Conservation (phyloP, 345 rosid species). For the Sisymbrium altissimum region DNA sequence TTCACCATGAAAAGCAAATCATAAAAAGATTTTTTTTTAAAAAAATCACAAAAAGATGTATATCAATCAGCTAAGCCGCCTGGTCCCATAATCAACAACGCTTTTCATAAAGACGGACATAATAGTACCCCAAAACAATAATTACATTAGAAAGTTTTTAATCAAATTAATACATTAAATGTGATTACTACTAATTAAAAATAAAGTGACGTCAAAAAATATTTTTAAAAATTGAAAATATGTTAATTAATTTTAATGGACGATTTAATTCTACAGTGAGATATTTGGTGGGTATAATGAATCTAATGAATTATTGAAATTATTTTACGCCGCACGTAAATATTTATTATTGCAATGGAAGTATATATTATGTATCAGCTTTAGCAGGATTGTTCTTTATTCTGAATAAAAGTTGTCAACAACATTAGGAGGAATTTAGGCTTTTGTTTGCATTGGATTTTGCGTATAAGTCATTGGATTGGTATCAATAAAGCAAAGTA, state of each 20-base stretch:
- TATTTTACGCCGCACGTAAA: neutral
- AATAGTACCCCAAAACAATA: neutral
- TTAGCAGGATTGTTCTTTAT: neutral
- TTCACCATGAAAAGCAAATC: neutral
- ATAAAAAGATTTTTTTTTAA: neutral
- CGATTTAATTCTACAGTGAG: too few species aligned
- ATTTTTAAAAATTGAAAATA: too few species aligned
- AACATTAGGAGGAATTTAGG: neutral
- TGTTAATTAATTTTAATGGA: neutral
- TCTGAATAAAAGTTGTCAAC: neutral
- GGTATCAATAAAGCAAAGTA: neutral
- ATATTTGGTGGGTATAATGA: neutral
- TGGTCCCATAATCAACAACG: slow-evolving; percentile 14
- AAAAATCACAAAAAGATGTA: neutral
- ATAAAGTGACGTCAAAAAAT: too few species aligned
- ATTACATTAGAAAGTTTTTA: neutral
- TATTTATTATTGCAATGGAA: neutral
- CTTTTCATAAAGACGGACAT: neutral
- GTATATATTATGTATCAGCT: neutral
- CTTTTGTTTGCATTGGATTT: neutral
- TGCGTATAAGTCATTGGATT: neutral
- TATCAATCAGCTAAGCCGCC: slow-evolving; percentile 17
- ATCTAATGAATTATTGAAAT: neutral
- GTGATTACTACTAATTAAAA: neutral
- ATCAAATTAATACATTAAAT: neutral